phyloP scores from a whole-genome alignment of 2,329 filamentous ascomycete species.

The Stagonosporopsis tanaceti region DNA sequence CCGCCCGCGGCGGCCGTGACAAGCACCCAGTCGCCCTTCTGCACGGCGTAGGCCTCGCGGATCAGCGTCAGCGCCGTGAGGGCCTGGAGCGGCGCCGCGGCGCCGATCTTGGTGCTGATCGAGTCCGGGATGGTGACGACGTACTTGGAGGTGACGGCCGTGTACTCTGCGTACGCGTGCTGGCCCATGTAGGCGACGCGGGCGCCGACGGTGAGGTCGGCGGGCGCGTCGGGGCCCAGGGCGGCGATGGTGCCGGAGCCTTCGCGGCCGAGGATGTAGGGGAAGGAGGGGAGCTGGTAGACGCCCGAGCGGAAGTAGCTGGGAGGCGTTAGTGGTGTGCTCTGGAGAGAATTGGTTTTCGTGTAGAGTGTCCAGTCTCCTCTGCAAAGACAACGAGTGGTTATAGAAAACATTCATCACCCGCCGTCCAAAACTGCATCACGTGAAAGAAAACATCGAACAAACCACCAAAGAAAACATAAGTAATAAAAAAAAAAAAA shows the following conservation, averaged over 20 bases:
- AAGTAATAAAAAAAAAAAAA: no score
- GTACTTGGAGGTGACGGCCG: slow-evolving; percentile 60
- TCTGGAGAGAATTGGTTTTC: neutral
- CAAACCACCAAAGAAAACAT: no score
- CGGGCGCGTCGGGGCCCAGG: slow-evolving; percentile 60
- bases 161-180: slow-evolving; percentile 67
- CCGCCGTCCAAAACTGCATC: no score
- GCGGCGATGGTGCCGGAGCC: slow-evolving; percentile 75
- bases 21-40: slow-evolving; percentile 80
- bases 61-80: slow-evolving; percentile 83
- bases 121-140: slow-evolving; percentile 70
- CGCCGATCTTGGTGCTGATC: slow-evolving; percentile 68
- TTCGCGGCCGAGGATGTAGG: slow-evolving; percentile 82
- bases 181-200: slow-evolving; percentile 73
- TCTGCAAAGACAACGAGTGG: no score
- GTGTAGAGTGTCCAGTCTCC: no score
- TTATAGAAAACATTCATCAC: no score
- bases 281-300: slow-evolving; percentile 73
- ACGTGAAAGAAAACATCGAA: no score
- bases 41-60: slow-evolving; percentile 74
- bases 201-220: slow-evolving; percentile 70
- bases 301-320: slow-evolving; percentile 87
- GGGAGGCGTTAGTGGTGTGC: neutral
- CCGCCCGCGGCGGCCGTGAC: slow-evolving; percentile 88
- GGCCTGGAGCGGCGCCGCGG: slow-evolving; percentile 78